A percentile compares a stretch with the other conserved stretches of the same genome.
Conservation (phyloP, 129 eudicot species). For the Tanacetum coccineum region DNA sequence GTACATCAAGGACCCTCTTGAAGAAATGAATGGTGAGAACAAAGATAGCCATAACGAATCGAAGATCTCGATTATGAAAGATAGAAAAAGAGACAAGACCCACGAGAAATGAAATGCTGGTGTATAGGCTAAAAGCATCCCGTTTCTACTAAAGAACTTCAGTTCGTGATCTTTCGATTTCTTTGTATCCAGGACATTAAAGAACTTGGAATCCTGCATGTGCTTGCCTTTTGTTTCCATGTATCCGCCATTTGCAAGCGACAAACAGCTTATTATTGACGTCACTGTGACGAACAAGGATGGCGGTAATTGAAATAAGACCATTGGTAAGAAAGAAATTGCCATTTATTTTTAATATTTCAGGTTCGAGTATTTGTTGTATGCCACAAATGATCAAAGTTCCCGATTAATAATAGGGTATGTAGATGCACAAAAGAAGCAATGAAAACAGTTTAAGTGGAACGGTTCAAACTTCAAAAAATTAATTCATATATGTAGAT, state of each 20-base stretch:
- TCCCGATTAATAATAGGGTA: neutral
- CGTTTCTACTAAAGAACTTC: slow-evolving; percentile 38
- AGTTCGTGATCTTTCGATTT: slow-evolving; percentile 9
- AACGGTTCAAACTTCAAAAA: slow-evolving; percentile 17
- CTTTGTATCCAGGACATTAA: slow-evolving; percentile 20
- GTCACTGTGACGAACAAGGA: slow-evolving; percentile 25
- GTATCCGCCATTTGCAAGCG: slow-evolving; percentile 21
- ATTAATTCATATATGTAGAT: neutral
- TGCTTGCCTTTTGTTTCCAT: slow-evolving; percentile 42
- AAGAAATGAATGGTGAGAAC: slow-evolving; percentile 49
- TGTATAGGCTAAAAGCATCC: slow-evolving; percentile 50
- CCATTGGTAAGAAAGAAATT: slow-evolving; percentile 2
- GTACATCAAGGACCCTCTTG: slow-evolving; percentile 54
- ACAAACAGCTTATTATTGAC: slow-evolving; percentile 24
- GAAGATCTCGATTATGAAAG: slow-evolving; percentile 31
- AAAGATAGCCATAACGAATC: slow-evolving; percentile 31
- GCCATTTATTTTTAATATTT: slow-evolving; percentile 4
- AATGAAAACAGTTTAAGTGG: slow-evolving; percentile 1
- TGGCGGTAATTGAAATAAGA: slow-evolving; percentile 37
- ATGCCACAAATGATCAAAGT: too few species aligned
- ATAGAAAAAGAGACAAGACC: slow-evolving; percentile 30
- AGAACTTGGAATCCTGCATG: slow-evolving; percentile 58
- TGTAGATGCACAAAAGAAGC: slow-evolving; percentile 26
- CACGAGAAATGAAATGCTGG: slow-evolving; percentile 39
- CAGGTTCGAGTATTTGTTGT: too few species aligned